A percentile compares a stretch with the other conserved stretches of the same genome.
phyloP scores from a whole-genome alignment of 2,329 filamentous ascomycete species.

The Akanthomyces lecanii region DNA sequence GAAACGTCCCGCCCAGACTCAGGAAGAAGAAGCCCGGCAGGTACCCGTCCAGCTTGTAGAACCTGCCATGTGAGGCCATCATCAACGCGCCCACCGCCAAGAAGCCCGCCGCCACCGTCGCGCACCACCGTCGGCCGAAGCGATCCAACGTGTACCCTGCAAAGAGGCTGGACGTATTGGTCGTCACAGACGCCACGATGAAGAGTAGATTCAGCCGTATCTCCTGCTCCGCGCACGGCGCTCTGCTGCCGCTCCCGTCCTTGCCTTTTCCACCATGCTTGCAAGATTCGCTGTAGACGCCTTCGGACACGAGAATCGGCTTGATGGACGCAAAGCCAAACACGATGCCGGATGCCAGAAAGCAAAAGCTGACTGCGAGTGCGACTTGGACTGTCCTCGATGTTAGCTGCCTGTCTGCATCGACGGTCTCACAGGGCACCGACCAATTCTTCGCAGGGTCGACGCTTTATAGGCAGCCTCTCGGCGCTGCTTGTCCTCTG shows the following conservation, averaged over 20 bases:
- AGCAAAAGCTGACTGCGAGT: constrained; percentile 65
- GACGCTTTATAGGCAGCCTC: constrained; percentile 12
- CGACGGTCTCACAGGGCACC: not conserved
- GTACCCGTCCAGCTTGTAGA: constrained; percentile 67
- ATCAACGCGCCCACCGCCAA: constrained; percentile 66
- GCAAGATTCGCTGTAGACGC: constrained; percentile 66
- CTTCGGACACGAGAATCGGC: constrained; percentile 69
- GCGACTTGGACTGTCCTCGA: constrained; percentile 58
- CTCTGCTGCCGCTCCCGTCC: constrained; percentile 23
- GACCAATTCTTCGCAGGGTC: constrained; percentile 1
- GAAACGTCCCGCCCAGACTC: constrained; percentile 73
- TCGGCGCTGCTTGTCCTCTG: constrained; percentile 1
- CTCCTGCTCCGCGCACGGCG: constrained; percentile 43
- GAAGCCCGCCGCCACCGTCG: constrained; percentile 65
- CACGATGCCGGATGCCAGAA: constrained; percentile 73
- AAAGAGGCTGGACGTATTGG: constrained; percentile 81
- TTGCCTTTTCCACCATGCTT: constrained; percentile 19
- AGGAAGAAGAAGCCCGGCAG: constrained; percentile 71
- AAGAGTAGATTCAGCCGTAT: constrained; percentile 85
- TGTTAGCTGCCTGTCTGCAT: not conserved
- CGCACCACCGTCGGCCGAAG: constrained; percentile 73
- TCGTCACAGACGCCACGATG: constrained; percentile 80
- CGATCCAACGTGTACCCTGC: constrained; percentile 81
- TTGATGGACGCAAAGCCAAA: constrained; percentile 86
- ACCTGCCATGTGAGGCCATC: constrained; percentile 61